Evolutionary conservation across 495 filamentous ascomycete genomes (phyloP).

Genomic region (Tuber indicum): DNA sequence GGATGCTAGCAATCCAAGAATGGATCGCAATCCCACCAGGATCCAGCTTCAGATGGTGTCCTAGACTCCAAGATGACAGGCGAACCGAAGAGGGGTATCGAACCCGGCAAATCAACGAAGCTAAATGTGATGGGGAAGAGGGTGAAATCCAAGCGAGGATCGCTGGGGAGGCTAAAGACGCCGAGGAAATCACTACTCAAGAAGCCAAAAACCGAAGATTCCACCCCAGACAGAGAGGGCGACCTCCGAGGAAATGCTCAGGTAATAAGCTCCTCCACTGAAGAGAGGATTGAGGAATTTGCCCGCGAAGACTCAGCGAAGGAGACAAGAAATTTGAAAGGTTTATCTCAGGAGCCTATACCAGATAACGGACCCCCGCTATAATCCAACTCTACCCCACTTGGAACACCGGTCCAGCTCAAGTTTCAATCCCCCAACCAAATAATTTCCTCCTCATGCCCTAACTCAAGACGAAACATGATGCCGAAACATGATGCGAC

Average conservation of each 20-base stretch:
- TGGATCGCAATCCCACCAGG: constrained; percentile 32
- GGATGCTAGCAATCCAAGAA: constrained; percentile 33
- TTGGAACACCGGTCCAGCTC: constrained; percentile 15
- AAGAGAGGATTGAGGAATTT: constrained; percentile 12
- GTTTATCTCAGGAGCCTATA: constrained; percentile 1
- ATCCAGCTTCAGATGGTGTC: constrained; percentile 3
- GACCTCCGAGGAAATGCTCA: neutral
- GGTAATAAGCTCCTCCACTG: neutral
- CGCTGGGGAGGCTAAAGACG: constrained; percentile 12
- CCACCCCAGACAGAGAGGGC: constrained; percentile 18
- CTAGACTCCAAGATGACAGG: constrained; percentile 21
- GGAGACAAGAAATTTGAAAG: constrained; percentile 25
- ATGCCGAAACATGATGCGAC: neutral
- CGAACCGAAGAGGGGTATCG: constrained; percentile 8
- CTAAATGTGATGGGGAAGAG: constrained; percentile 6
- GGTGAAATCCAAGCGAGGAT: constrained; percentile 10
- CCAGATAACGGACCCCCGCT: constrained; percentile 24
- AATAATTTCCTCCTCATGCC: neutral
- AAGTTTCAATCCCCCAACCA: constrained; percentile 6
- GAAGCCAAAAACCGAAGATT: constrained; percentile 9
- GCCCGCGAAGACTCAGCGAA: constrained; percentile 19
- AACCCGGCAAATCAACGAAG: constrained; percentile 8
- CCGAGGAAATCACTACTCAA: constrained; percentile 6
- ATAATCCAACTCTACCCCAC: constrained; percentile 23
- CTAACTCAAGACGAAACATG: neutral